Evolutionary conservation across 164 flowering plant genomes (phyloP), one percentile per base, ranked within the genome.

Genomic region (Kalanchoe fedtschenkoi): DNA sequence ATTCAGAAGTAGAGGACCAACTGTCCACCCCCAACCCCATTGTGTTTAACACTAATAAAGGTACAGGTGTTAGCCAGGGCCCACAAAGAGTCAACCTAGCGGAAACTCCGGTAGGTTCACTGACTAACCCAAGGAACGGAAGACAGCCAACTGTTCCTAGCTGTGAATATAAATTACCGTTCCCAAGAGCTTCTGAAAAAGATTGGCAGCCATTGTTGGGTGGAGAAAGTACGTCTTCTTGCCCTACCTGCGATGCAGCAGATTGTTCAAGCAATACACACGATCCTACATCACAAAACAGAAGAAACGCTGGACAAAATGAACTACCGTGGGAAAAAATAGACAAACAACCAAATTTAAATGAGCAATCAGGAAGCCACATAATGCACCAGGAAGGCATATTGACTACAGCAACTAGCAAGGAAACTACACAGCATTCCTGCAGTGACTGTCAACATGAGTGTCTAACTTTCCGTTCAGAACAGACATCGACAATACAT

Each of bases 1-100:
- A 79, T 59, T 79, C 83, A 38, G 86, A 83, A 71, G 74, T 69
- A 66, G 87, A 81, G 63, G 80, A 77, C 60, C 68, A 62, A 58
- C 62, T 60, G 17, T 54, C 35, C 2, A 19, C 63, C 4, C 60
- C 60, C 65, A 71, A 59, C 46, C 34, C 66, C 35, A 32, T 21
- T 26, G 0, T 51, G 28, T 51, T 10, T 51, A 51, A 13, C 24
- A 51, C 56, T 1, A 17, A 26, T 10, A 69, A 71, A 61, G 38
- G 32, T 29, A 34, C 8, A 56, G 62, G 65, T 29, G 2, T 38
- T 54, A 4, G 24, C n/a, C 60, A 17, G 61, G 63, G 32, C 22
- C 51, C 6, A 9, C 21, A 64, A 35, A 68, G 63, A 47, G 39
- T 43, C 63, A 59, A 61, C 19, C 60, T 43, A 38, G 22, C 24